phyloP scores from a whole-genome alignment of 2,329 filamentous ascomycete genomes.

The Aureobasidium sp. region DNA sequence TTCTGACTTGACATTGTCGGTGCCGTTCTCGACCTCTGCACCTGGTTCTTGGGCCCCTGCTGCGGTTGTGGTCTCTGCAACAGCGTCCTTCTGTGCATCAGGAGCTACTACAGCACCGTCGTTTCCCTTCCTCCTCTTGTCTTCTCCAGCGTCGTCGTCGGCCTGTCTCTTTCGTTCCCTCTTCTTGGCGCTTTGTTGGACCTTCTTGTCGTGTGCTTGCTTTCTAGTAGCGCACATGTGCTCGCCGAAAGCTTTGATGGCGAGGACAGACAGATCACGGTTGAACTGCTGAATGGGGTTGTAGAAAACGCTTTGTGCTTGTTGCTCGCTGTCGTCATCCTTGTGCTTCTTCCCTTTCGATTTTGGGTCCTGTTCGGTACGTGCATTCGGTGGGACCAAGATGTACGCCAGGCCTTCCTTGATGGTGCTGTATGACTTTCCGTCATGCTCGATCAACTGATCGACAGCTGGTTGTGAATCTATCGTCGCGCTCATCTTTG shows the following conservation, averaged over 20 bases:
- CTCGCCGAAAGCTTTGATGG: constrained; percentile 82
- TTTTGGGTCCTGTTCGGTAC: constrained; percentile 42
- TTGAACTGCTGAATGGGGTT: constrained; percentile 99
- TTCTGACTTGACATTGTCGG: neutral
- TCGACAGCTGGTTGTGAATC: constrained; percentile 23
- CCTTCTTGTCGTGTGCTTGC: constrained; percentile 15
- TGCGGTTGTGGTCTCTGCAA: constrained; percentile 11
- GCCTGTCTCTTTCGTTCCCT: constrained; percentile 27
- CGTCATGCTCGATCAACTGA: constrained; percentile 29
- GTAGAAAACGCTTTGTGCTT: constrained; percentile 82
- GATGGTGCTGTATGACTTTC: constrained; percentile 44
- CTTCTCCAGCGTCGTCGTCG: constrained; percentile 28
- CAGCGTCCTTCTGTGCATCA: constrained; percentile 18
- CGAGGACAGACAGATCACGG: constrained; percentile 85
- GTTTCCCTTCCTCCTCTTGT: constrained; percentile 30
- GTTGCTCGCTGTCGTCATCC: constrained; percentile 47
- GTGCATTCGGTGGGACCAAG: constrained; percentile 50
- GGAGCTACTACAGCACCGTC: constrained; percentile 14
- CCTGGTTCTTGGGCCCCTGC: constrained; percentile 11
- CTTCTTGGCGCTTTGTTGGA: constrained; percentile 5
- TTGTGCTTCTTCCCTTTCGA: constrained; percentile 28
- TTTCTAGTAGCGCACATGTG: constrained; percentile 36
- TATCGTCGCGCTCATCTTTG: constrained; percentile 14
- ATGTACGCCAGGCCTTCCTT: constrained; percentile 64
- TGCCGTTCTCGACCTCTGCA: neutral